Percentiles rank a stretch among this genome's conserved stretches.
Conservation (phyloP, 257 asterid species). For the Mitragyna speciosa region DNA sequence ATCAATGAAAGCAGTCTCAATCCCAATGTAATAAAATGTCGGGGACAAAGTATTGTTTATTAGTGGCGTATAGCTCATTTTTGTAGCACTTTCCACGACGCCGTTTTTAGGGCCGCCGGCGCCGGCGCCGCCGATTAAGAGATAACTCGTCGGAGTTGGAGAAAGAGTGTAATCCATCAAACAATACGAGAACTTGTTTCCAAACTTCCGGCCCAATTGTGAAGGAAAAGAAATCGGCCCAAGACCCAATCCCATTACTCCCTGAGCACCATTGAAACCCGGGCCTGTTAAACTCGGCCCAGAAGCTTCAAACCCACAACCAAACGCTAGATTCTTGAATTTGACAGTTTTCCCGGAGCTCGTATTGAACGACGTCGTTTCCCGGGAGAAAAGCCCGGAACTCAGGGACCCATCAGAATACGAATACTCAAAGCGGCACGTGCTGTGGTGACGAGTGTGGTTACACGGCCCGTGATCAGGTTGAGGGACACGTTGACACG, state of each 20-base stretch:
- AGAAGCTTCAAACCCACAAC: constrained; percentile 63
- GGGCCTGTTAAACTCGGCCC: constrained; percentile 78
- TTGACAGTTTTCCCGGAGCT: constrained; percentile 37
- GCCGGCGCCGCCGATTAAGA: constrained; percentile 53
- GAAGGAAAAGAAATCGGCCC: constrained; percentile 69
- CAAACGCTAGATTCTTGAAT: constrained; percentile 48
- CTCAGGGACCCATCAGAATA: constrained; percentile 76
- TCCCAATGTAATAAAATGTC: constrained; percentile 69
- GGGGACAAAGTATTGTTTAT: constrained; percentile 47
- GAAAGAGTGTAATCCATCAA: constrained; percentile 67
- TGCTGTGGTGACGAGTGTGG: constrained; percentile 66
- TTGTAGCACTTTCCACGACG: constrained; percentile 16
- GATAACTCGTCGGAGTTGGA: constrained; percentile 75
- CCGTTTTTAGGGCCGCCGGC: constrained; percentile 32
- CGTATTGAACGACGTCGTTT: constrained; percentile 65
- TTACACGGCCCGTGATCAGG: constrained; percentile 52
- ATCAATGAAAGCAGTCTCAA: constrained; percentile 39
- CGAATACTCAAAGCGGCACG: constrained; percentile 69
- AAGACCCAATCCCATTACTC: constrained; percentile 84
- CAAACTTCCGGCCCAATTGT: constrained; percentile 64
- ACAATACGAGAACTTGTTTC: constrained; percentile 72
- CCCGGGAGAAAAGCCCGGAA: constrained; percentile 64
- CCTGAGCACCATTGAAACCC: constrained; percentile 57
- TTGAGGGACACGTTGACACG: constrained; percentile 57
- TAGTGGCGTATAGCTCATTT: constrained; percentile 56